phyloP scores from a whole-genome alignment of 768 basidiomycete genomes.

The Hericium rajendrae region DNA sequence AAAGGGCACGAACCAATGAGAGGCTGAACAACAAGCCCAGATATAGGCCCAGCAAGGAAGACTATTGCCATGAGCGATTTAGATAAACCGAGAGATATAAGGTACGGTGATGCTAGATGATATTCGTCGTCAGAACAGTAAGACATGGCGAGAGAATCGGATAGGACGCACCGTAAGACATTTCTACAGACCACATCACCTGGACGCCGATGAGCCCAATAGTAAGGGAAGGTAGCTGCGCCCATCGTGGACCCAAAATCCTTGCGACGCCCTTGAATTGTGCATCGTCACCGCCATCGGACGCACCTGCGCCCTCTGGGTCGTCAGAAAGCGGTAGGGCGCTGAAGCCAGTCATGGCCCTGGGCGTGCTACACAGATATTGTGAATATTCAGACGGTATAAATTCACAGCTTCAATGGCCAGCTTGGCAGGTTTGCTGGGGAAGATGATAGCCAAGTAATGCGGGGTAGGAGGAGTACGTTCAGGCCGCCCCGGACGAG shows the following conservation, averaged over 20 bases:
- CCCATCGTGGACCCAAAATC: constrained; percentile 60
- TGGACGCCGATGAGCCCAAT: constrained; percentile 77
- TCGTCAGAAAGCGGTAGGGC: constrained; percentile 37
- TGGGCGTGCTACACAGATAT: neutral
- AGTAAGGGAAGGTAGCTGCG: constrained; percentile 60
- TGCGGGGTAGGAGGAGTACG: too few species aligned
- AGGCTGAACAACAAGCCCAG: constrained; percentile 86
- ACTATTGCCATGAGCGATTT: constrained; percentile 86
- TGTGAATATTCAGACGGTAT: too few species aligned
- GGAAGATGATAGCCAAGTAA: too few species aligned
- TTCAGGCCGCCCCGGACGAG: too few species aligned
- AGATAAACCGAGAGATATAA: constrained; percentile 78
- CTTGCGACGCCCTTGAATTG: constrained; percentile 45
- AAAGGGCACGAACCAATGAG: constrained; percentile 50
- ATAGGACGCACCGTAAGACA: constrained; percentile 62
- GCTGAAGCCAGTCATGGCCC: constrained; percentile 42
- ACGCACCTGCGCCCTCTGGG: constrained; percentile 19
- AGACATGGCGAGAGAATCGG: neutral
- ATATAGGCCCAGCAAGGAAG: constrained; percentile 86
- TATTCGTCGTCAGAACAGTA: neutral
- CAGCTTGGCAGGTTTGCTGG: too few species aligned
- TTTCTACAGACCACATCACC: constrained; percentile 90
- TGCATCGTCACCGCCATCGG: constrained; percentile 21
- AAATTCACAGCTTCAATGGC: too few species aligned
- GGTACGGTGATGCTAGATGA: constrained; percentile 66